Conservation (phyloP, 2,329 filamentous ascomycete species). For the Chaetoscypha palmicola region DNA sequence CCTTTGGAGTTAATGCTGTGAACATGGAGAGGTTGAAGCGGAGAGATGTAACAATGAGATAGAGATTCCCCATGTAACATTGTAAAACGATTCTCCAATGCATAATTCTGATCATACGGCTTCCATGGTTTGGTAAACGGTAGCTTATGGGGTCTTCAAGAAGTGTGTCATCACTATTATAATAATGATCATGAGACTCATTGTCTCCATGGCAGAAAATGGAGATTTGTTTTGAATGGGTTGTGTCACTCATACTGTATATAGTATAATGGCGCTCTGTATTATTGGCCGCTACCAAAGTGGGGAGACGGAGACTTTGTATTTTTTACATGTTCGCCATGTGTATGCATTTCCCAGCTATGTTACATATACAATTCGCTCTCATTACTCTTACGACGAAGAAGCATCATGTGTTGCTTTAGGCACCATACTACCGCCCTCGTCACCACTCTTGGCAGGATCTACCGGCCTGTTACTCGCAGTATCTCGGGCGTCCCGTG, state of each 20-base stretch:
- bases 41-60: constrained; percentile 7
- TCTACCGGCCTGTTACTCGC: not conserved
- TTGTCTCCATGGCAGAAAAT: no score
- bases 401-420: constrained; percentile 1
- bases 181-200: no score
- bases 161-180: no score
- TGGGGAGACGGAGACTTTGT: not conserved
- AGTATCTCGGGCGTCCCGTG: not conserved
- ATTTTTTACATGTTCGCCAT: not conserved
- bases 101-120: constrained; percentile 6
- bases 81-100: constrained; percentile 11
- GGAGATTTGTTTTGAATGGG: no score
- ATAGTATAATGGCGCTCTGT: no score
- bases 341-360: not conserved
- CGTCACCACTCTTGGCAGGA: not conserved
- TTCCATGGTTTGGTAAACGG: not conserved
- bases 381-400: no score
- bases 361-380: not conserved
- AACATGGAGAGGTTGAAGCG: constrained; percentile 3
- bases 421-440: not conserved
- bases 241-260: no score
- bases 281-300: no score
- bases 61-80: constrained; percentile 15
- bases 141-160: no score
- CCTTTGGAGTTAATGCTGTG: constrained; percentile 87